Evolutionary conservation across 441 rosid species (phyloP).

Genomic region (Euphorbia celastroides): DNA sequence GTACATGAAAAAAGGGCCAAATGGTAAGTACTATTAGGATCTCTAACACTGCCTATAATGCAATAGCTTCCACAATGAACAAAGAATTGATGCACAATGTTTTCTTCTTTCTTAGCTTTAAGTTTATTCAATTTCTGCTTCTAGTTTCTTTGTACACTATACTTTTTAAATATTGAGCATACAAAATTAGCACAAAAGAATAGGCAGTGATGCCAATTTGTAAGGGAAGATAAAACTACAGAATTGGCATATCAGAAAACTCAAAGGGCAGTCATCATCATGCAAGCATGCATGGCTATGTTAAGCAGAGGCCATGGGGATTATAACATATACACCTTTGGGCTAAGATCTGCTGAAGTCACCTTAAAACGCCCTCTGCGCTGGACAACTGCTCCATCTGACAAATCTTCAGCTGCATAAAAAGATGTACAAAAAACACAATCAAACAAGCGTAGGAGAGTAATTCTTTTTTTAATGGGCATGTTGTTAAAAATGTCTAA

Average conservation of each 20-base stretch:
- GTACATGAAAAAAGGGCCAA: background rate
- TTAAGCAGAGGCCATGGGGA: constrained; percentile 7
- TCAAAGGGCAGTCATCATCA: background rate
- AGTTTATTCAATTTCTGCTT: background rate
- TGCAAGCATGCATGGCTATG: background rate
- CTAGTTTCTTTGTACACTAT: background rate
- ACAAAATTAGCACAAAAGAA: no score
- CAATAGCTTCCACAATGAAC: background rate
- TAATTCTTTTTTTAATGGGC: constrained; percentile 8
- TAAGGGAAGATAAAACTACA: background rate
- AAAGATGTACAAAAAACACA: constrained; percentile 12
- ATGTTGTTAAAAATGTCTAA: background rate
- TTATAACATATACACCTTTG: constrained; percentile 56
- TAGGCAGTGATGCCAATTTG: no score
- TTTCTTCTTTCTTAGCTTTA: background rate
- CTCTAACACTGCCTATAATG: background rate
- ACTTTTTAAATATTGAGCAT: no score
- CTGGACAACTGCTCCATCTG: constrained; percentile 78
- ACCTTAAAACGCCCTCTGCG: constrained; percentile 89
- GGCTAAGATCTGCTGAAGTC: constrained; percentile 79
- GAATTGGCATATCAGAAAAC: background rate
- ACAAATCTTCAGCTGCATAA: constrained; percentile 53
- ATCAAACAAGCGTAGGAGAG: constrained; percentile 1
- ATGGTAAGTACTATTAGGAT: background rate
- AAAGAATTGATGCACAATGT: background rate